A percentile compares a stretch with the other conserved stretches of the same genome.
Evolutionary conservation across 1,284 basidiomycete species (phyloP).

Genomic region (Cryptococcus wingfieldii): DNA sequence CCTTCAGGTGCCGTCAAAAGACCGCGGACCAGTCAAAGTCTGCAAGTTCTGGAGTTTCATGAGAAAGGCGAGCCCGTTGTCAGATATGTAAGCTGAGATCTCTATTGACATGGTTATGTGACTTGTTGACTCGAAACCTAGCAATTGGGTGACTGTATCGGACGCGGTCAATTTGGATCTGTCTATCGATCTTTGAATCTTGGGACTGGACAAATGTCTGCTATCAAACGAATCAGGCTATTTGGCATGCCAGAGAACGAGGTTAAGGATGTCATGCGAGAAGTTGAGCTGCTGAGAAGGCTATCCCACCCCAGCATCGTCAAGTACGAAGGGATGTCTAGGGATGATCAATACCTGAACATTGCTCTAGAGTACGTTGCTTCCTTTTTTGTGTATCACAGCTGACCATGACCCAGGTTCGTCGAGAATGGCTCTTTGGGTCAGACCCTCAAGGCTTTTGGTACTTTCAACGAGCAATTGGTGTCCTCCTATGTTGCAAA

Average conservation of each 20-base stretch:
- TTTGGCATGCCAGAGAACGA: conserved; percentile 81
- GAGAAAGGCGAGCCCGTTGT: conserved; percentile 75
- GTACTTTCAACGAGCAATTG: conserved; percentile 81
- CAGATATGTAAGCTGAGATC: conserved; percentile 66
- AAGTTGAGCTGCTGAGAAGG: conserved; percentile 84
- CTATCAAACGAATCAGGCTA: conserved; percentile 84
- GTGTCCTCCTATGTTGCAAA: conserved; percentile 87
- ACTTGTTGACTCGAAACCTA: conserved; percentile 38
- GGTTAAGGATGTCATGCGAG: conserved; percentile 78
- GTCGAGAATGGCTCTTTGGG: conserved; percentile 90
- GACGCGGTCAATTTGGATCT: conserved; percentile 90
- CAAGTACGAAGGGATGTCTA: conserved; percentile 92
- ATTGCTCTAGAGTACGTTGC: conserved; percentile 82
- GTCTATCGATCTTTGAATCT: conserved; percentile 91
- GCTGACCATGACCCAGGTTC: conserved; percentile 56
- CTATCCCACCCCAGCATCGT: conserved; percentile 88
- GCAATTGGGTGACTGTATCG: conserved; percentile 95
- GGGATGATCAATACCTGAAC: conserved; percentile 77
- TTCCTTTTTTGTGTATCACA: not conserved
- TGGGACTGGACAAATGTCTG: conserved; percentile 88
- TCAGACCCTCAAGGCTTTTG: conserved; percentile 84
- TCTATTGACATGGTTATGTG: conserved; percentile 1
- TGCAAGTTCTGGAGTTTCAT: conserved; percentile 71
- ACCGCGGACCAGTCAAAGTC: conserved; percentile 54
- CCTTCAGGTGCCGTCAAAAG: conserved; percentile 47